phyloP scores from a whole-genome alignment of 176 grass and related monocot species.

The Olyra latifolia region DNA sequence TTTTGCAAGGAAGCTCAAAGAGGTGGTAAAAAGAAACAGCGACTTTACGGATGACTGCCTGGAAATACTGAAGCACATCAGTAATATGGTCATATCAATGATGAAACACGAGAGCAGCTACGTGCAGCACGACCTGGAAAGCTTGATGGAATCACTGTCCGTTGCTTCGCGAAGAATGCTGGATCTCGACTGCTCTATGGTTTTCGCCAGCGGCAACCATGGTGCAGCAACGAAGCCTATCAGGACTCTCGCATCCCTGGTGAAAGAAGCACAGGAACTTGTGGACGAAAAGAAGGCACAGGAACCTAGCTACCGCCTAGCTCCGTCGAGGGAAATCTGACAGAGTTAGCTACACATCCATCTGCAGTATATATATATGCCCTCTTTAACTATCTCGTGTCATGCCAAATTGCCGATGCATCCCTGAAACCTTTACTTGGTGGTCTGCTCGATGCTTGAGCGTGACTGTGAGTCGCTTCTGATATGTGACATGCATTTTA shows the following conservation, averaged over 20 bases:
- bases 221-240: background rate
- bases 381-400: too few species aligned
- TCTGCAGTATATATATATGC: too few species aligned
- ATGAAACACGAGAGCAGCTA: background rate
- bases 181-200: background rate
- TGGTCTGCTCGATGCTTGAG: too few species aligned
- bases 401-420: too few species aligned
- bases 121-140: rapidly evolving
- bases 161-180: background rate
- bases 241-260: background rate
- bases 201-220: background rate
- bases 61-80: background rate
- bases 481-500: too few species aligned
- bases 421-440: too few species aligned
- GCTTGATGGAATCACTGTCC: background rate
- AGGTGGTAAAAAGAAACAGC: too few species aligned
- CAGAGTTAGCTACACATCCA: too few species aligned
- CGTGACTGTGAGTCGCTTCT: too few species aligned
- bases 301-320: too few species aligned
- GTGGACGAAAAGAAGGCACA: too few species aligned
- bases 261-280: background rate
- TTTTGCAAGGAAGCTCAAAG: background rate
- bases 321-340: too few species aligned
- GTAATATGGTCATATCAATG: background rate
- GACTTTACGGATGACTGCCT: rapidly evolving